Conservation (phyloP, 1,284 basidiomycete genomes). For the Jaminaea rosea region DNA sequence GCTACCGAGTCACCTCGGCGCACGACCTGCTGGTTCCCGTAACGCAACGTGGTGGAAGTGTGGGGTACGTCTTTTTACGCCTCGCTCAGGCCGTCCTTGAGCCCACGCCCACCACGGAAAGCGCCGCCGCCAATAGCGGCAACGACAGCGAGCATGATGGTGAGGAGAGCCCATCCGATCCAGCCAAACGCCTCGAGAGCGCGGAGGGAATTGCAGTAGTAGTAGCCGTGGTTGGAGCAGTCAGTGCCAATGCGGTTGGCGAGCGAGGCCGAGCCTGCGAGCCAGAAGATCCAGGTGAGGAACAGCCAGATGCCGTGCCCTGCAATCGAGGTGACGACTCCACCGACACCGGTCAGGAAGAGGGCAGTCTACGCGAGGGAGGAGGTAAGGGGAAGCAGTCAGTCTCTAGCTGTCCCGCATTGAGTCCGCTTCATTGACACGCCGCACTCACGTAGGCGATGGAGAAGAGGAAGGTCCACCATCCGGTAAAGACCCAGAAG, state of each 20-base stretch:
- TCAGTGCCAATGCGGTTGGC: conserved; percentile 25
- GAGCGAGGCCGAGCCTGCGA: conserved; percentile 38
- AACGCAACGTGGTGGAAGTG: too few relatives aligned
- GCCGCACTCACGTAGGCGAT: conserved; percentile 38
- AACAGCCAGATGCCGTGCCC: conserved; percentile 36
- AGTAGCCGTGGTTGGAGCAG: conserved; percentile 9
- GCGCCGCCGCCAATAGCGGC: conserved; percentile 33
- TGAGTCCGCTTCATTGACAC: too few relatives aligned
- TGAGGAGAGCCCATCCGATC: conserved; percentile 38
- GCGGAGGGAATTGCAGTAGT: conserved; percentile 38
- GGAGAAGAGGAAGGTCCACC: conserved; percentile 42
- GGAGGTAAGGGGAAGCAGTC: not conserved
- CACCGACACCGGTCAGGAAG: conserved; percentile 42
- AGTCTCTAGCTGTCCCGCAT: not conserved
- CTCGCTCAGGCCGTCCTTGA: conserved; percentile 35
- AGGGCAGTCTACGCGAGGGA: conserved; percentile 20
- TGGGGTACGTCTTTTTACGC: too few relatives aligned
- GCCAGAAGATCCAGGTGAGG: conserved; percentile 41
- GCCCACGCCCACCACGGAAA: conserved; percentile 42
- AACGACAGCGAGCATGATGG: conserved; percentile 35
- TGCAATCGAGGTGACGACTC: conserved; percentile 43
- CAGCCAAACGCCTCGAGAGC: conserved; percentile 43
- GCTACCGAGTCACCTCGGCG: too few relatives aligned
- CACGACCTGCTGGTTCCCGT: too few relatives aligned
- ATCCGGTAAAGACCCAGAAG: conserved; percentile 39